phyloP scores from a whole-genome alignment of 2,329 filamentous ascomycete species.

The Ascochyta fabae region DNA sequence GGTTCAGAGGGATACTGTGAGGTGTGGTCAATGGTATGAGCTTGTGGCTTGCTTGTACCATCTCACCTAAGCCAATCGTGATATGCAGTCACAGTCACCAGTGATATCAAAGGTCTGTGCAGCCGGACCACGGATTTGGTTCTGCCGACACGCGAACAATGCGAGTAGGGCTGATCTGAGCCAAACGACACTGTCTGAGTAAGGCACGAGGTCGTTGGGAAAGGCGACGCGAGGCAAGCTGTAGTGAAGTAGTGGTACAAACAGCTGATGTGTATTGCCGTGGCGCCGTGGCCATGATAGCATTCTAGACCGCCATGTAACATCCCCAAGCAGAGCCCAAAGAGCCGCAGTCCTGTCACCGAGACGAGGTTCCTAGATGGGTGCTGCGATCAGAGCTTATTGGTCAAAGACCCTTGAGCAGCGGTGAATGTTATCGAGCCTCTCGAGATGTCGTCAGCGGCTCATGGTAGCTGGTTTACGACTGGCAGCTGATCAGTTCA shows the following conservation, averaged over 20 bases:
- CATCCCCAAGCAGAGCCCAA: not conserved
- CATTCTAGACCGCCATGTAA: not conserved
- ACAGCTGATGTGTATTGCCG: constrained; percentile 5
- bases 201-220: not conserved
- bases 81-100: not conserved
- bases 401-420: not conserved
- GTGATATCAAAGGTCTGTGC: not conserved
- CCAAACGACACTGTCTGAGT: not conserved
- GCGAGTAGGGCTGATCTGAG: not conserved
- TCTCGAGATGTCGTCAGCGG: not conserved
- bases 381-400: not conserved
- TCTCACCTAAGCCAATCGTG: constrained; percentile 7
- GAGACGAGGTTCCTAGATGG: not conserved
- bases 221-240: not conserved
- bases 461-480: not conserved
- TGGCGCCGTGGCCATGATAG: constrained; percentile 4
- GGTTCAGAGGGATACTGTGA: not conserved
- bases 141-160: not conserved
- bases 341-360: constrained; percentile 1
- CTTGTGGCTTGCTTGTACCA: constrained; percentile 13
- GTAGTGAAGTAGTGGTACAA: not conserved
- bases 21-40: not conserved
- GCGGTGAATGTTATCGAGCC: not conserved
- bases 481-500: not conserved
- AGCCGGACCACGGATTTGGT: not conserved